Conservation (phyloP, 2,329 filamentous ascomycete genomes). For the Calonectria ilicicola region DNA sequence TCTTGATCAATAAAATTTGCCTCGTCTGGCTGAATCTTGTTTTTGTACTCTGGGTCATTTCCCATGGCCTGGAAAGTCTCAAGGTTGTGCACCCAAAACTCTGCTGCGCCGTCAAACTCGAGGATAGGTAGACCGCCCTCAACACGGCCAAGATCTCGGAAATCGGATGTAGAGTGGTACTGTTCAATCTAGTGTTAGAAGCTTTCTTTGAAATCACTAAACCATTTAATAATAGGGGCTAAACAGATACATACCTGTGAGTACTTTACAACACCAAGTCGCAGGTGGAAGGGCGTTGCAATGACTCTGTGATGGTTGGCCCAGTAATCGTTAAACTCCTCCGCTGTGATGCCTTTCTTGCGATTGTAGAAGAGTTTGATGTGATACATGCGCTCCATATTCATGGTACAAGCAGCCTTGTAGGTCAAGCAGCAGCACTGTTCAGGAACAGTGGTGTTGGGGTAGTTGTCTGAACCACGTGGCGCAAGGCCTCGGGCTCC, state of each 20-base stretch:
- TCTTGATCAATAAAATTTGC: not conserved
- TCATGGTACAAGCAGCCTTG: conserved; percentile 32
- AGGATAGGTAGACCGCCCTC: conserved; percentile 22
- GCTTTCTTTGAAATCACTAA: not conserved
- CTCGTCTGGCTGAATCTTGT: not conserved
- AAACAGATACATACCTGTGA: not conserved
- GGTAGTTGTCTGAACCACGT: not conserved
- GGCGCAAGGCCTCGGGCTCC: not conserved
- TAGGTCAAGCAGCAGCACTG: conserved; percentile 31
- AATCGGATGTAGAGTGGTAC: not conserved
- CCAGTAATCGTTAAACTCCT: not conserved
- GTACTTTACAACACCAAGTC: not conserved
- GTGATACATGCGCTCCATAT: conserved; percentile 27
- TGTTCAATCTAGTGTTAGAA: not conserved
- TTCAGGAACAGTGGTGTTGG: not conserved
- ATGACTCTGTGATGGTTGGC: not conserved
- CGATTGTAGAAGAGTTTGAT: conserved; percentile 3
- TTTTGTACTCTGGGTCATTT: not conserved
- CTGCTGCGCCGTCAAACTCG: conserved; percentile 30
- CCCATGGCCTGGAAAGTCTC: conserved; percentile 22
- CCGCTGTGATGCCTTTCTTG: not conserved
- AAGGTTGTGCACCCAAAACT: conserved; percentile 29
- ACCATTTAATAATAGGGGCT: no score
- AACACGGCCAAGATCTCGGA: not conserved
- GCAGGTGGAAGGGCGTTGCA: not conserved